Conservation (phyloP, 2,329 filamentous ascomycete species). For the Anthostomella pinea region DNA sequence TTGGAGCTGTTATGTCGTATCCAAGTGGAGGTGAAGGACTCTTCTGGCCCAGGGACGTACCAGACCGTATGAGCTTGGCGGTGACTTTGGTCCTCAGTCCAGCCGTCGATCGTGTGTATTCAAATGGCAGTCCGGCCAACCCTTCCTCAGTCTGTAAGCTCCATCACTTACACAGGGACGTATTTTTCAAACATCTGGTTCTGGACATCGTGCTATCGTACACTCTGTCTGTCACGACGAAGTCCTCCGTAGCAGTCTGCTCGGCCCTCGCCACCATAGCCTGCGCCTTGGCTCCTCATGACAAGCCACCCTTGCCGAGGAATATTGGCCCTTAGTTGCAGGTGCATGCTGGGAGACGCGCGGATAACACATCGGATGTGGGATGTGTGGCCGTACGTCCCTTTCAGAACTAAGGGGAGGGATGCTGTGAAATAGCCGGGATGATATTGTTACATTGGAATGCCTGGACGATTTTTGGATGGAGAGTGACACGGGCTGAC, state of each 20-base stretch:
- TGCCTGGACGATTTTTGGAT: too few relatives aligned
- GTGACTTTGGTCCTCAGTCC: too few relatives aligned
- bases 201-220: conserved; percentile 3
- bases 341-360: conserved; percentile 7
- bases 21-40: too few relatives aligned
- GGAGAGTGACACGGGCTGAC: too few relatives aligned
- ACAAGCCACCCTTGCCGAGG: conserved; percentile 6
- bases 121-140: too few relatives aligned
- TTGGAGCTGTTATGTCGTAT: too few relatives aligned
- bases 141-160: too few relatives aligned
- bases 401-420: conserved; percentile 37
- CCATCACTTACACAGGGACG: too few relatives aligned
- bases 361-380: conserved; percentile 17
- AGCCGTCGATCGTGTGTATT: too few relatives aligned
- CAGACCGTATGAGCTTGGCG: too few relatives aligned
- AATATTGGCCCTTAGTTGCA: conserved; percentile 11
- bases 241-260: conserved; percentile 7
- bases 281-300: conserved; percentile 17
- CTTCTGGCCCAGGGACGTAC: too few relatives aligned
- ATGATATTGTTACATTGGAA: conserved; percentile 36
- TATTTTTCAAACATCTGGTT: too few relatives aligned
- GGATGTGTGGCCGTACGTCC: conserved; percentile 35
- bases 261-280: conserved; percentile 14
- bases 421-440: conserved; percentile 37
- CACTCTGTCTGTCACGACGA: conserved; percentile 15